These are phyloP conservation scores for Phialemonium atrogriseum DNA, from an alignment of 2,329 filamentous ascomycete genomes.

Conservation along the genomic window DNA sequence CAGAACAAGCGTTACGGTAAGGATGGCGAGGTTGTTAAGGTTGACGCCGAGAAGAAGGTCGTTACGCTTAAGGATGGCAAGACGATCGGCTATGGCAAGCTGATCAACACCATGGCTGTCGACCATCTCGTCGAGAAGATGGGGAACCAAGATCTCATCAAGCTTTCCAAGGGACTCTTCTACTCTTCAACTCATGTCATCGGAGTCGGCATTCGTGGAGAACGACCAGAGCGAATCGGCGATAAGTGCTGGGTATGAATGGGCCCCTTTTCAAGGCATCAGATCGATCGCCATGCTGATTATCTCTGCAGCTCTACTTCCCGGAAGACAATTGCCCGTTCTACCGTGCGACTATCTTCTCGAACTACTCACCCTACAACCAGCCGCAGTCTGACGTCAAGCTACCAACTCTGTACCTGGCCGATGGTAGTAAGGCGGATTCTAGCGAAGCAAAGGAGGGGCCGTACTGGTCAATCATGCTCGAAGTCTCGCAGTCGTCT, in stretches of 20 bases:
- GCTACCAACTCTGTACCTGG: constrained; percentile 78
- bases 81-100: constrained; percentile 82
- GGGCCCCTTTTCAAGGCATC: too few relatives aligned
- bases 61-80: constrained; percentile 79
- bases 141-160: constrained; percentile 75
- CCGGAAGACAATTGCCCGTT: constrained; percentile 98
- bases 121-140: constrained; percentile 83
- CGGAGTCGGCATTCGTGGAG: constrained; percentile 87
- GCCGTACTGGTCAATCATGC: constrained; percentile 99
- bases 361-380: constrained; percentile 99
- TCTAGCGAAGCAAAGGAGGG: constrained; percentile 70
- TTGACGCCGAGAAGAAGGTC: constrained; percentile 77
- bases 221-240: constrained; percentile 87
- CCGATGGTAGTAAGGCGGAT: constrained; percentile 72
- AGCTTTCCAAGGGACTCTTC: constrained; percentile 82
- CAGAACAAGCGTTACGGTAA: constrained; percentile 89
- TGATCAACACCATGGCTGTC: constrained; percentile 93
- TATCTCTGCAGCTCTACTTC: constrained; percentile 69
- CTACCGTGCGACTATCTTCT: constrained; percentile 99
- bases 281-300: constrained; percentile 14
- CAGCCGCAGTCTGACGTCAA: constrained; percentile 77
- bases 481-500: constrained; percentile 91
- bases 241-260: constrained; percentile 91
- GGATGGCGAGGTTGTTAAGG: constrained; percentile 73
- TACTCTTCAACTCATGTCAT: constrained; percentile 98